A percentile compares a stretch with the other conserved stretches of the same genome.
Conservation (phyloP, 148 eudicot genomes). For the Camellia lanceoleosa region DNA sequence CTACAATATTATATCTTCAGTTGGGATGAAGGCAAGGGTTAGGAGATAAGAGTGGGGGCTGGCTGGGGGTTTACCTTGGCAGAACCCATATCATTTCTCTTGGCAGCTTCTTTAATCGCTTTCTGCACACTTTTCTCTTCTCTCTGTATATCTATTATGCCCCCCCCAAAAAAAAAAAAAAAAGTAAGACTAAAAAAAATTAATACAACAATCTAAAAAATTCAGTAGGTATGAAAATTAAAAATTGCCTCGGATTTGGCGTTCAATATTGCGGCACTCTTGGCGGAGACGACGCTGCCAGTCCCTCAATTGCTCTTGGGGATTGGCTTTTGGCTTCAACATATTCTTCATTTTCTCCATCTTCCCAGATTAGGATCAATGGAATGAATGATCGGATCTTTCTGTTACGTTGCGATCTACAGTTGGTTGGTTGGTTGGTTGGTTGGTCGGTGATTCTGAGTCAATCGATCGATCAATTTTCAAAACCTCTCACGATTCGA, state of each 20-base stretch:
- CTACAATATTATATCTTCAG: too few relatives aligned
- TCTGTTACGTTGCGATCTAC: slow-evolving; percentile 7
- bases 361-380: not conserved
- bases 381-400: not conserved
- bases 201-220: not conserved
- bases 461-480: not conserved
- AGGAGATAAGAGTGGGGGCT: not conserved
- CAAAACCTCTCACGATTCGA: too few relatives aligned
- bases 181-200: too few relatives aligned
- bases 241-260: slow-evolving; percentile 74
- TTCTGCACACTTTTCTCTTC: slow-evolving; percentile 95
- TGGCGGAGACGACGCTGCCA: slow-evolving; percentile 95
- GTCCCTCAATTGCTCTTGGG: slow-evolving; percentile 73
- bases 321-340: slow-evolving; percentile 68
- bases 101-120: slow-evolving; percentile 94
- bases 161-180: too few relatives aligned
- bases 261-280: slow-evolving; percentile 86
- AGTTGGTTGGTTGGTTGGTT: too few relatives aligned
- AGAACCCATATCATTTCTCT: slow-evolving; percentile 92
- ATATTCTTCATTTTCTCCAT: slow-evolving; percentile 66
- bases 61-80: slow-evolving; percentile 63
- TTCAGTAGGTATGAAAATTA: not conserved
- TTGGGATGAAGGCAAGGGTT: too few relatives aligned
- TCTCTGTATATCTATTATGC: slow-evolving; percentile 71
- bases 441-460: slow-evolving; percentile 2